Base-by-base conservation (phyloP, 352 stramenopile genomes). In the Phytophthora tentaculata region DNA sequence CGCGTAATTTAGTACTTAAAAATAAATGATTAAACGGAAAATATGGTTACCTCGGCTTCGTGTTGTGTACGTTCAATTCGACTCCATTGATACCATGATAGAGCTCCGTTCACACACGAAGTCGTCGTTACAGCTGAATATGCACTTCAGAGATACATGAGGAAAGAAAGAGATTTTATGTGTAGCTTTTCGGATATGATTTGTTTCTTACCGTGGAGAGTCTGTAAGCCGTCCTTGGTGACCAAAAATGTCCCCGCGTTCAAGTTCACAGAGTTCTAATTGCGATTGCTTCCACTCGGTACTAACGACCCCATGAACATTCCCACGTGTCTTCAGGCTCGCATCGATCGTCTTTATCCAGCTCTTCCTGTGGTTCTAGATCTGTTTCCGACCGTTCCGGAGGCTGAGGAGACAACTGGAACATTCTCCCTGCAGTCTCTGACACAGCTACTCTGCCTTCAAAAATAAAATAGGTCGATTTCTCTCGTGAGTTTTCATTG, bases 1-100 rank as follows among this genome's bases (percentile, higher is more conserved):
- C 6, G 8, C 45, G 3, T 17, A 8, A 3, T n/a, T n/a, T n/a
- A n/a, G n/a, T n/a, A n/a, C n/a, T n/a, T n/a, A n/a, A n/a, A n/a
- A n/a, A n/a, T n/a, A n/a, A n/a, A n/a, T n/a, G n/a, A n/a, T n/a
- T n/a, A n/a, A n/a, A n/a, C n/a, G n/a, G n/a, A n/a, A n/a, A n/a
- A n/a, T n/a, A n/a, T n/a, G n/a, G n/a, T n/a, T 24, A 80, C 77
- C 73, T 82, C 67, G 4, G 57, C 65, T 62, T 53, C 41, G 20
- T 63, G 66, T 56, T 86, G 78, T 19, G 61, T 51, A 19, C 50
- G 41, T 10, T 84, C 73, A 28, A 81, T 68, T 13, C 49, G 55
- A 17, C 37, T 39, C 61, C 80, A 74, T 7, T 78, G 24, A 2
- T 55, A 19, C 78, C 78, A 84, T 10, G 78, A 75, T 4, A 86